A percentile compares a stretch with the other conserved stretches of the same genome.
Evolutionary conservation across 768 basidiomycete species (phyloP).

Genomic region (Tylopilus subfusipes): DNA sequence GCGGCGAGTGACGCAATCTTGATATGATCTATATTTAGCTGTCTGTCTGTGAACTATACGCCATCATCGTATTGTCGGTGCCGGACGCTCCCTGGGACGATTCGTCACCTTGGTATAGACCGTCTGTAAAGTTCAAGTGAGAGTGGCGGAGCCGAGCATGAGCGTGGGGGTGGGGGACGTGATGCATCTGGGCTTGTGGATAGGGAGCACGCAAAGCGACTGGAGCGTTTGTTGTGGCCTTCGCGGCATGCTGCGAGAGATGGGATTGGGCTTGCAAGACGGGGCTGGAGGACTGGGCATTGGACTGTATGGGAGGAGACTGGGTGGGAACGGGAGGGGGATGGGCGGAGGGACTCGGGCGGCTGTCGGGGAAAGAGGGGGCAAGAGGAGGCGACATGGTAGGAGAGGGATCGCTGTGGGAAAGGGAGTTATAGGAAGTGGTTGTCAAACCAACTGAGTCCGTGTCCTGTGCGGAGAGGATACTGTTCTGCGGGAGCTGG

Average conservation of each 20-base stretch:
- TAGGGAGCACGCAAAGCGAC: conserved; percentile 60
- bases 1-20: background rate
- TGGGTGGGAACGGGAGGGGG: conserved; percentile 19
- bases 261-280: conserved; percentile 14
- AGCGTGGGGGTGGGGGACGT: conserved; percentile 76
- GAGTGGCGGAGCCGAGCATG: conserved; percentile 72
- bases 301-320: conserved; percentile 23
- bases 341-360: conserved; percentile 12
- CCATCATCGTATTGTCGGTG: conserved; percentile 46
- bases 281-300: conserved; percentile 17
- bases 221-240: conserved; percentile 35
- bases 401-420: conserved; percentile 27
- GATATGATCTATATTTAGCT: conserved; percentile 10
- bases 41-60: conserved; percentile 40
- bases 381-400: conserved; percentile 17
- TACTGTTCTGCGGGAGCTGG: conserved; percentile 15
- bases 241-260: conserved; percentile 25
- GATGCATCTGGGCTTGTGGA: conserved; percentile 63
- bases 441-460: conserved; percentile 9
- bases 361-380: conserved; percentile 20
- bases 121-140: conserved; percentile 44
- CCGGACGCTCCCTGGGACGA: conserved; percentile 23
- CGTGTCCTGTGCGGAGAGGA: conserved; percentile 18
- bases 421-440: conserved; percentile 14
- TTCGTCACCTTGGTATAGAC: conserved; percentile 34